Percentiles rank a stretch among this genome's conserved stretches.
These are phyloP conservation scores for Buxus sempervirens DNA, from an alignment of 164 flowering plant species.

Conservation along the genomic window DNA sequence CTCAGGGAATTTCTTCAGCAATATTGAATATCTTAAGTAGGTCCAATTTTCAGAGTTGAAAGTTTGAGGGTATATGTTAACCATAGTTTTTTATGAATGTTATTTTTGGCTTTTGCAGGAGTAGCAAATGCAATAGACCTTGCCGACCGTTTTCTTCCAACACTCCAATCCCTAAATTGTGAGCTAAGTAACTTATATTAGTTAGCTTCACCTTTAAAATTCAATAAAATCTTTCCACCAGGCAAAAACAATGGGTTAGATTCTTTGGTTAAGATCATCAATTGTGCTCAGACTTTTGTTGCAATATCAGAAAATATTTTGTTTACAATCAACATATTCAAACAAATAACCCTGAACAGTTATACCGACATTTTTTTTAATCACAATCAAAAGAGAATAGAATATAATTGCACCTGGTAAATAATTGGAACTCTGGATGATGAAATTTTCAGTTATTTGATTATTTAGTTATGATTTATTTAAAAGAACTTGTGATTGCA, in stretches of 20 bases:
- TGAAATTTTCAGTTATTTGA: too few species aligned
- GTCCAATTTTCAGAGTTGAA: not conserved
- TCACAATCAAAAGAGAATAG: too few species aligned
- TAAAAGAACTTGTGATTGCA: not conserved
- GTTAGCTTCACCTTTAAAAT: not conserved
- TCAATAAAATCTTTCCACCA: not conserved
- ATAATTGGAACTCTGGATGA: too few species aligned
- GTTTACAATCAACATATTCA: not conserved
- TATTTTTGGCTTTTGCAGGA: constrained; percentile 46
- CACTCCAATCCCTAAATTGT: constrained; percentile 86
- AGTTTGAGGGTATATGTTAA: not conserved
- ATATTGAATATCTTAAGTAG: not conserved
- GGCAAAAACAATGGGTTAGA: not conserved
- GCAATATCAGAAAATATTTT: not conserved
- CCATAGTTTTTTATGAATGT: constrained; percentile 1
- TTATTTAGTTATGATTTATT: not conserved
- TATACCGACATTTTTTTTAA: not conserved
- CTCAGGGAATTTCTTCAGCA: not conserved
- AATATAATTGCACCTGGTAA: too few species aligned
- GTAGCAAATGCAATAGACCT: constrained; percentile 95
- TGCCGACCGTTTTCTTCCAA: constrained; percentile 94
- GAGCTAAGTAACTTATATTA: constrained; percentile 27
- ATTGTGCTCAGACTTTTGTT: not conserved
- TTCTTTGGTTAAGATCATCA: not conserved
- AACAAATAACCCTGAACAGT: not conserved